phyloP scores from a whole-genome alignment of 2,329 filamentous ascomycete species.

The Microsporum ferrugineum region DNA sequence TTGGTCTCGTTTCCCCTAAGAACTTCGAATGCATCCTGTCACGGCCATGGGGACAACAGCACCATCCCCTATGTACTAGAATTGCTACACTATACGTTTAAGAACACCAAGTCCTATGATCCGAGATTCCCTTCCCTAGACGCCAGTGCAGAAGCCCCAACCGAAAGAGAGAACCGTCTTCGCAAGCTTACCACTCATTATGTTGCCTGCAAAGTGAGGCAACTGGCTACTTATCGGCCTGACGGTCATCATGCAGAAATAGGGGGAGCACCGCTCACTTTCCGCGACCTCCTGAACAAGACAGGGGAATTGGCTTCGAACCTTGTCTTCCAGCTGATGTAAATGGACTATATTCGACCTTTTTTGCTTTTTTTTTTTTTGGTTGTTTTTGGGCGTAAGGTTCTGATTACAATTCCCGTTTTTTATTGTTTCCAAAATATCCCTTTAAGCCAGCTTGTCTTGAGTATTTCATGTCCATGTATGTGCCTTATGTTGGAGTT shows the following conservation, averaged over 20 bases:
- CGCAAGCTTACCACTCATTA: slow-evolving; percentile 32
- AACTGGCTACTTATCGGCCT: slow-evolving; percentile 25
- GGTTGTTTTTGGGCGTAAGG: background rate
- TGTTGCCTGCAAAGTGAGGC: slow-evolving; percentile 31
- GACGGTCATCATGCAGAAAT: background rate
- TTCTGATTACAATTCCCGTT: slow-evolving; percentile 10
- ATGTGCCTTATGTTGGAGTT: background rate
- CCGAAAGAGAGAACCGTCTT: slow-evolving; percentile 31
- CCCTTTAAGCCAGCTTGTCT: slow-evolving; percentile 6
- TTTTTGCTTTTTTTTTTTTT: background rate
- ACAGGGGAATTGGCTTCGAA: slow-evolving; percentile 32
- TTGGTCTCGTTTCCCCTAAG: slow-evolving; percentile 24
- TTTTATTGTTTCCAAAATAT: slow-evolving; percentile 10
- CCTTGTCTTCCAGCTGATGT: slow-evolving; percentile 34
- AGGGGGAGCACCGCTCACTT: slow-evolving; percentile 14
- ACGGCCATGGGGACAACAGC: slow-evolving; percentile 9
- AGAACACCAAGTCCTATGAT: slow-evolving; percentile 30
- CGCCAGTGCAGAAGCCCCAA: slow-evolving; percentile 17
- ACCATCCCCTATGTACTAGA: slow-evolving; percentile 29
- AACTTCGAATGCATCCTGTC: background rate
- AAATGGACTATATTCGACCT: slow-evolving; percentile 7
- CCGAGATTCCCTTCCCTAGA: slow-evolving; percentile 26
- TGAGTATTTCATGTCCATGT: background rate
- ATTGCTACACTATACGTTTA: slow-evolving; percentile 30
- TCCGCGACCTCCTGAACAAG: slow-evolving; percentile 28